Evolutionary conservation across 305 asterid species (phyloP).

Genomic region (Solanum aculeatissimum): DNA sequence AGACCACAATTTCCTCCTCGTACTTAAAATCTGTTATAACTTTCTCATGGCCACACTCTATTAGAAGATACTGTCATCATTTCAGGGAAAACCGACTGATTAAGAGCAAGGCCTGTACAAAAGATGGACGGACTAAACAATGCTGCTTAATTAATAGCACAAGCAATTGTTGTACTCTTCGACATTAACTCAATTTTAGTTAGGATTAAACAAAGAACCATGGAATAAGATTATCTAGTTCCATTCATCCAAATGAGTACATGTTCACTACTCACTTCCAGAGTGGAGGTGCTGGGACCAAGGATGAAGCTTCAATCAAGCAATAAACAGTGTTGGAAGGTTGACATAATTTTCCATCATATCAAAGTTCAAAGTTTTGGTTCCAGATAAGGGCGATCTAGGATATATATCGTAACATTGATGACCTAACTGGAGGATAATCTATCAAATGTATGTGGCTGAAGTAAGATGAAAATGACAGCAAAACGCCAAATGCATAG

Average conservation of each 20-base stretch:
- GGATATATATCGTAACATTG: not conserved
- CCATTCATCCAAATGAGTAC: not conserved
- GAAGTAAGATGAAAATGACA: not conserved
- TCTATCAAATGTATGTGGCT: not conserved
- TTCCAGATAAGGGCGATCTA: not conserved
- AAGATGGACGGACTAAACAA: not conserved
- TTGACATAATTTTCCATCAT: not conserved
- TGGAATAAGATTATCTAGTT: not conserved
- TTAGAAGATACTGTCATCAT: not conserved
- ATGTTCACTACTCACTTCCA: not conserved
- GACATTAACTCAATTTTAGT: not conserved
- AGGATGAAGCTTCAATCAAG: not conserved
- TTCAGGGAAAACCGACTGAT: not conserved
- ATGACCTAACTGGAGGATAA: not conserved
- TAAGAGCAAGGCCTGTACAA: not conserved
- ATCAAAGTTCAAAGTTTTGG: not conserved
- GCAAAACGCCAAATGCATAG: not conserved
- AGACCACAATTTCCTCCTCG: not conserved
- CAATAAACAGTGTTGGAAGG: not conserved
- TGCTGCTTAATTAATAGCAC: not conserved
- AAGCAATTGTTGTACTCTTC: not conserved
- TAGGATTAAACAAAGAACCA: not conserved
- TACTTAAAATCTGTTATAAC: slow-evolving; percentile 5
- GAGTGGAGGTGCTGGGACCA: not conserved
- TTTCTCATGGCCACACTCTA: slow-evolving; percentile 7